Percentiles rank a stretch among this genome's conserved stretches.
Evolutionary conservation across 306 rosid genomes (phyloP).

Genomic region (Quillaja saponaria): DNA sequence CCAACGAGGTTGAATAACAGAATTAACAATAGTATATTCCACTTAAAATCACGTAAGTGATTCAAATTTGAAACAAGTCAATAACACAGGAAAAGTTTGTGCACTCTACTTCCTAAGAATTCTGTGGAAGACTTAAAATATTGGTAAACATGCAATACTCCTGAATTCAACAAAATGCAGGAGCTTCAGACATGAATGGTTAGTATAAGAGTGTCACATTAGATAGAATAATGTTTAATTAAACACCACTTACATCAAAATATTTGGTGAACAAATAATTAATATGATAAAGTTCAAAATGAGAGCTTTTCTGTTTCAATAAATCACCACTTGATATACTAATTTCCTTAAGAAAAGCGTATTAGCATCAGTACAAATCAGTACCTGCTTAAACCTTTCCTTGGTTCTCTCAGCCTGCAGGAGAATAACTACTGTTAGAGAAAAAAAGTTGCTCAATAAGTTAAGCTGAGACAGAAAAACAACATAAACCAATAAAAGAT

Average conservation of each 20-base stretch:
- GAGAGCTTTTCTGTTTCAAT: no score
- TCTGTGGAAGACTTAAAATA: not conserved
- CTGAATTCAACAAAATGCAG: not conserved
- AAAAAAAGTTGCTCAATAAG: not conserved
- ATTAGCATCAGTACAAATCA: slow-evolving; percentile 44
- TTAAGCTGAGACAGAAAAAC: slow-evolving; percentile 15
- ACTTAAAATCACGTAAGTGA: no score
- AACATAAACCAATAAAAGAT: not conserved
- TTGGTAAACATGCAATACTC: not conserved
- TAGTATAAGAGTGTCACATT: not conserved
- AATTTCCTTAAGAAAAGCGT: not conserved
- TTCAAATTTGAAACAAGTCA: no score
- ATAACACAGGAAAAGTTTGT: no score
- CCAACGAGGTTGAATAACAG: not conserved
- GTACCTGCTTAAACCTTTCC: slow-evolving; percentile 84
- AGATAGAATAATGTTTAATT: not conserved
- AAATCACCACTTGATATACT: no score
- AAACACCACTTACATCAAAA: not conserved
- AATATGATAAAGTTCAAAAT: no score
- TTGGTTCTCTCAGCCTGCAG: slow-evolving; percentile 69
- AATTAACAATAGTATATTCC: no score
- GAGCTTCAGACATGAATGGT: not conserved
- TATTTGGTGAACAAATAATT: no score
- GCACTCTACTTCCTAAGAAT: no score
- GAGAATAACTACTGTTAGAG: slow-evolving; percentile 29